Conservation (phyloP, 176 grass and related monocot genomes). For the Miscanthus lutarioriparius region DNA sequence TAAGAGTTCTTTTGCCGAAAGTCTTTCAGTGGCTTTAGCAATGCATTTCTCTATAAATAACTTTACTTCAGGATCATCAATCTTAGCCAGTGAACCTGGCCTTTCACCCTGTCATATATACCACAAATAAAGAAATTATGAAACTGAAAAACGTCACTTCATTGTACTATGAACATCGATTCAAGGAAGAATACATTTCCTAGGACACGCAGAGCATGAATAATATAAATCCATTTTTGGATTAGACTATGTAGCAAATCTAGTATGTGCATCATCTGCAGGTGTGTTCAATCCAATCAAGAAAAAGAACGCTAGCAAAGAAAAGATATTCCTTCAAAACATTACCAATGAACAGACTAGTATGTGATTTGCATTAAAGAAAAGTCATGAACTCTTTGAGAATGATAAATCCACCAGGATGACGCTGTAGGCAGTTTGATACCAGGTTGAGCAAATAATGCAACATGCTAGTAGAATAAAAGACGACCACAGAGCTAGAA, state of each 20-base stretch:
- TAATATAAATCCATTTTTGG: background rate
- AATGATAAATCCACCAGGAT: constrained; percentile 13
- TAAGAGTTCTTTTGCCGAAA: constrained; percentile 63
- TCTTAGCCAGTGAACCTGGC: constrained; percentile 64
- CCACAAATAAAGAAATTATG: background rate
- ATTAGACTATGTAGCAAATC: background rate
- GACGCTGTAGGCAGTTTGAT: background rate
- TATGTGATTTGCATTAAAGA: background rate
- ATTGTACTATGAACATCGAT: background rate
- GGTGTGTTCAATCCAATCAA: constrained; percentile 1
- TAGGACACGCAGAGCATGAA: background rate
- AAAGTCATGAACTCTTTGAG: background rate
- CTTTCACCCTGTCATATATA: constrained; percentile 53
- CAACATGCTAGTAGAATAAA: background rate
- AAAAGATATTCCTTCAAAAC: background rate
- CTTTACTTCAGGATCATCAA: constrained; percentile 62
- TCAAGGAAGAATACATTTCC: constrained; percentile 6
- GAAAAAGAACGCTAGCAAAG: background rate
- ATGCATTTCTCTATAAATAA: constrained; percentile 83
- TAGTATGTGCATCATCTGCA: background rate
- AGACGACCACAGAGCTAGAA: background rate
- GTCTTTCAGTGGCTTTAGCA: constrained; percentile 56
- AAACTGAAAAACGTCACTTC: background rate
- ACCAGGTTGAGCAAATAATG: background rate
- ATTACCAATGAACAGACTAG: background rate